Conservation (phyloP, 768 basidiomycete species). For the Tricholoma sp. region DNA sequence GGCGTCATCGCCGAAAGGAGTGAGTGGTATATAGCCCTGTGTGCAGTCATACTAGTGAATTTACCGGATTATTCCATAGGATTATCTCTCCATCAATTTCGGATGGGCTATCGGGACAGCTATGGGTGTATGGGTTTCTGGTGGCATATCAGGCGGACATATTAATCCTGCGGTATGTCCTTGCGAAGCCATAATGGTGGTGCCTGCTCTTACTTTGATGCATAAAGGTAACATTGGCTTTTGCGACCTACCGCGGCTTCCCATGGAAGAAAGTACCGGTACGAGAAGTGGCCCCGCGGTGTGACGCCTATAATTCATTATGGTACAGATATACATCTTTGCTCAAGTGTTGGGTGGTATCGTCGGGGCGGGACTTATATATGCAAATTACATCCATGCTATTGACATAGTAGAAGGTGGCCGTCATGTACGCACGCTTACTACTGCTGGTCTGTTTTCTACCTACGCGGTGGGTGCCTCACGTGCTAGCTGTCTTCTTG, state of each 20-base stretch:
- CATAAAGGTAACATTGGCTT: conserved; percentile 57
- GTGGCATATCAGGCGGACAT: conserved; percentile 69
- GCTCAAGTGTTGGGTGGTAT: conserved; percentile 64
- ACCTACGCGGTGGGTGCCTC: conserved; percentile 50
- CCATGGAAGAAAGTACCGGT: conserved; percentile 77
- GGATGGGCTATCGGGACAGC: conserved; percentile 58
- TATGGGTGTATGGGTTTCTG: conserved; percentile 64
- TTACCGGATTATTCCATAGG: conserved; percentile 21
- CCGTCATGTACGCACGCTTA: conserved; percentile 43
- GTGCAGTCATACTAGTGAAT: neutral
- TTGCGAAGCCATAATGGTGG: conserved; percentile 1
- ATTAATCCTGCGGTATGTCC: conserved; percentile 63
- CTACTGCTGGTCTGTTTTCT: conserved; percentile 52
- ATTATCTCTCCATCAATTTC: conserved; percentile 43
- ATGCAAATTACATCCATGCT: conserved; percentile 66
- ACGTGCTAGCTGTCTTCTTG: neutral
- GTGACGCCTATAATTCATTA: neutral
- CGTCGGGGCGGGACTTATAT: conserved; percentile 54
- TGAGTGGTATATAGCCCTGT: conserved; percentile 26
- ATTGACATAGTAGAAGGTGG: conserved; percentile 65
- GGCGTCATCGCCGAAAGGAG: conserved; percentile 47
- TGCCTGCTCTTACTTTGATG: neutral
- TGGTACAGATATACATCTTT: conserved; percentile 41
- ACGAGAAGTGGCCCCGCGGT: conserved; percentile 8
- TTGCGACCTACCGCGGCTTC: conserved; percentile 67